These are phyloP conservation scores for Ophiostoma montium DNA, from an alignment of 2,329 filamentous ascomycete species.

Conservation along the genomic window DNA sequence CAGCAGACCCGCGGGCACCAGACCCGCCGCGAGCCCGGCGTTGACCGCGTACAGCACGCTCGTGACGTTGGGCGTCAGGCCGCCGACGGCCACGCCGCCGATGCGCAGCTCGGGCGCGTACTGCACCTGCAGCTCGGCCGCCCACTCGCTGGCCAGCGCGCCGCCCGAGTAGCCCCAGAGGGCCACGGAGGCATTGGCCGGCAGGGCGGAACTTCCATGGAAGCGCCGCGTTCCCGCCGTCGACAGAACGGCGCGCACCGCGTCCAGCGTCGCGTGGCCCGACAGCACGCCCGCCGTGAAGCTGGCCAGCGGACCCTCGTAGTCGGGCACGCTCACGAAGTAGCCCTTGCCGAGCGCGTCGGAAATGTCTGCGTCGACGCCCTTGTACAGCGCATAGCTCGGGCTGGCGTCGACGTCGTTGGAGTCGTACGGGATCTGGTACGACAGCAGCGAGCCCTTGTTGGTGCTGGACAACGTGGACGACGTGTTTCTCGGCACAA, in stretches of 20 bases:
- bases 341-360: constrained; percentile 27
- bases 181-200: constrained; percentile 21
- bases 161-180: constrained; percentile 42
- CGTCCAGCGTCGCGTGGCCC: constrained; percentile 30
- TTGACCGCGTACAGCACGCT: constrained; percentile 22
- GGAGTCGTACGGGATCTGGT: constrained; percentile 27
- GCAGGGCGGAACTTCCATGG: no score
- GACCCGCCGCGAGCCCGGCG: constrained; percentile 19
- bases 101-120: constrained; percentile 35
- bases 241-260: constrained; percentile 25
- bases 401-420: constrained; percentile 25
- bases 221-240: constrained; percentile 11
- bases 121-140: constrained; percentile 30
- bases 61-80: constrained; percentile 27
- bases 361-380: constrained; percentile 17
- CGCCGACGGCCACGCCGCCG: constrained; percentile 30
- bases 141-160: constrained; percentile 34
- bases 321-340: constrained; percentile 31
- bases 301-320: constrained; percentile 27
- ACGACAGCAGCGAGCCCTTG: constrained; percentile 22
- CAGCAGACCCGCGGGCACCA: constrained; percentile 23
- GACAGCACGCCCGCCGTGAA: constrained; percentile 28
- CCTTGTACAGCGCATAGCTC: constrained; percentile 21
- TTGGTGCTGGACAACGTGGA: not conserved
- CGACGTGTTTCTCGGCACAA: constrained; percentile 17